Percentiles rank a stretch among this genome's conserved stretches.
Evolutionary conservation across 352 stramenopile genomes (phyloP).

Genomic region (Plasmopara viticola): DNA sequence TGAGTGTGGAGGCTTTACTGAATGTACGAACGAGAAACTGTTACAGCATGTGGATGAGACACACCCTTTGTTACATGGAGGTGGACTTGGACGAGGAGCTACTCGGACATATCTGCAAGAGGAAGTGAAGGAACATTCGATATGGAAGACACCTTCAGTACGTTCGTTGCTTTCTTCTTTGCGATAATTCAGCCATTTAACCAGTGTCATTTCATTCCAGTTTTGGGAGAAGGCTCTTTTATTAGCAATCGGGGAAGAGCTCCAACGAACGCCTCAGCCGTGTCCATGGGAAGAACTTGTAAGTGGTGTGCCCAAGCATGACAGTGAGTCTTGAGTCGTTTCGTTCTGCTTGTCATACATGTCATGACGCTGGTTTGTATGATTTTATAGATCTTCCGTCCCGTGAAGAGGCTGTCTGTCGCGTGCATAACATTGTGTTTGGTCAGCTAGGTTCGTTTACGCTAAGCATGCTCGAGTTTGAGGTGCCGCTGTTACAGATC

Average conservation of each 20-base stretch:
- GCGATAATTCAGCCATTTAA: background rate
- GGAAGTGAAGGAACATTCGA: constrained; percentile 76
- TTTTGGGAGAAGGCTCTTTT: constrained; percentile 86
- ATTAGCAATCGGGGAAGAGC: constrained; percentile 74
- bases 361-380: background rate
- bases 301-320: constrained; percentile 39
- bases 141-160: constrained; percentile 77
- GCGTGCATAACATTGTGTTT: constrained; percentile 86
- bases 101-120: constrained; percentile 72
- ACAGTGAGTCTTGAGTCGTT: constrained; percentile 24
- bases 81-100: constrained; percentile 36
- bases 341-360: background rate
- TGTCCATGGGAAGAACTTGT: constrained; percentile 77
- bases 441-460: constrained; percentile 81
- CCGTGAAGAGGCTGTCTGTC: constrained; percentile 73
- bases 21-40: constrained; percentile 28
- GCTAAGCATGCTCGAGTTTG: constrained; percentile 84
- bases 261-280: constrained; percentile 68
- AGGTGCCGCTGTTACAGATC: constrained; percentile 71
- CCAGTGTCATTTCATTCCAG: constrained; percentile 11
- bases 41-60: constrained; percentile 27
- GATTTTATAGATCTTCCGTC: constrained; percentile 36
- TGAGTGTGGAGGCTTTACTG: constrained; percentile 23
- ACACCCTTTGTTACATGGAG: constrained; percentile 29
- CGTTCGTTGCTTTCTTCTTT: constrained; percentile 5